Base-by-base conservation (phyloP, 2,329 filamentous ascomycete species). In the Blumeriella jaapii region DNA sequence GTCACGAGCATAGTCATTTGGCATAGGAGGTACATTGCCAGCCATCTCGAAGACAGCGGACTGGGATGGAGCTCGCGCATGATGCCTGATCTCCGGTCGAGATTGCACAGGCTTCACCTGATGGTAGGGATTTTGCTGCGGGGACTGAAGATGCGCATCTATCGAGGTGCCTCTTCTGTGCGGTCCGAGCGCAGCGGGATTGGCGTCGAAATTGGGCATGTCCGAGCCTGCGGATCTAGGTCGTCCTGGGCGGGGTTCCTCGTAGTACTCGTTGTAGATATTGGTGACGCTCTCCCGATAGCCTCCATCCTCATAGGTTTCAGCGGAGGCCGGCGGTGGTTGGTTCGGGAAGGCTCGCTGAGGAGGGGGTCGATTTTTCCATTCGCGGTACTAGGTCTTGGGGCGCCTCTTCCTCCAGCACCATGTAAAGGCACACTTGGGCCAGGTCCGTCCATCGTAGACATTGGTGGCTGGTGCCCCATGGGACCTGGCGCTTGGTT, bases 11-110 rank as follows among this genome's bases (percentile, higher is more conserved):
- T 47, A 49, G n/a, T 38, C 40, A 41, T 42, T 44, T 22, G 76
- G 74, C 18, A 77, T 58, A 2, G 65, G 61, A 14, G 72, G 73
- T 13, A 66, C 63, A 47, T 82, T 76, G 16, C 62, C 68, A 2
- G 72, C 75, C 68, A 87, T 79, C 50, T 85, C 82, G 46, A 85
- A 85, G 1, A 82, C 68, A 6, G 80, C 81, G 2, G 73, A 65
- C 48, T 82, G 74, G 3, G 70, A 67, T 45, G 74, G 67, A 10
- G 45, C 49, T 39, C 40, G n/a, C n/a, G n/a, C n/a, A n/a, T n/a
- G 41, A 26, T 43, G 48, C 22, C 71, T 65, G 39, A 81, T 59
- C 51, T 81, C 71, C 18, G 78, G 76, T 51, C 82, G 78, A 8
- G 78, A 82, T 45, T 76, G n/a, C n/a, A n/a, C n/a, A n/a, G n/a